These are phyloP conservation scores for Houttuynia cordata DNA, from an alignment of 164 flowering plant genomes.

Conservation along the genomic window DNA sequence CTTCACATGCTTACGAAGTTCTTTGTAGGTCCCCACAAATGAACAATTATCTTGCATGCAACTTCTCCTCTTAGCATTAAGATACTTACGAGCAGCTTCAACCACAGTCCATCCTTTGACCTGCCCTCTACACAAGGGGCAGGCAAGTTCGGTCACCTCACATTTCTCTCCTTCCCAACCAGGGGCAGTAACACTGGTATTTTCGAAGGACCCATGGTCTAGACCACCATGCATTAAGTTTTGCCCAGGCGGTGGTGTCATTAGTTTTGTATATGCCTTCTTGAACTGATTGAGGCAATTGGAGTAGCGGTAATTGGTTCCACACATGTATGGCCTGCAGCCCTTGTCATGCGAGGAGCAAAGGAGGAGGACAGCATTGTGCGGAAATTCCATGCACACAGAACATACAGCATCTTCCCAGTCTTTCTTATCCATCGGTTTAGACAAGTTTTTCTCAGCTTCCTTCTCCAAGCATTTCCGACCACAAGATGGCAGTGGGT, in stretches of 20 bases:
- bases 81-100: constrained; percentile 32
- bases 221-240: constrained; percentile 2
- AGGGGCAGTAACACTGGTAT: constrained; percentile 3
- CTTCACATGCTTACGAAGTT: constrained; percentile 32
- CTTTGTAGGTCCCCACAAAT: constrained; percentile 26
- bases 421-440: constrained; percentile 31
- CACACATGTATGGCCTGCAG: constrained; percentile 74
- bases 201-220: constrained; percentile 5
- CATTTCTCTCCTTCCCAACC: constrained; percentile 13
- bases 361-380: constrained; percentile 66
- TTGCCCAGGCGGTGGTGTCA: constrained; percentile 9
- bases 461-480: constrained; percentile 13
- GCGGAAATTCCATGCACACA: constrained; percentile 68
- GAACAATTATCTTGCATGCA: constrained; percentile 37
- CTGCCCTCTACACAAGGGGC: constrained; percentile 45
- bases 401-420: constrained; percentile 64
- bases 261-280: constrained; percentile 20
- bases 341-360: constrained; percentile 71
- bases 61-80: constrained; percentile 28
- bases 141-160: constrained; percentile 26
- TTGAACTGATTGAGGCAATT: constrained; percentile 59
- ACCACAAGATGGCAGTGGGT: constrained; percentile 25
- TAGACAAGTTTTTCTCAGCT: constrained; percentile 14
- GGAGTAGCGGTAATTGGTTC: constrained; percentile 51
- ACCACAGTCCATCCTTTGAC: constrained; percentile 46